Evolutionary conservation across 352 stramenopile species (phyloP), one percentile per base, ranked within the genome.

Genomic region (Globisporangium cylindrosporum): DNA sequence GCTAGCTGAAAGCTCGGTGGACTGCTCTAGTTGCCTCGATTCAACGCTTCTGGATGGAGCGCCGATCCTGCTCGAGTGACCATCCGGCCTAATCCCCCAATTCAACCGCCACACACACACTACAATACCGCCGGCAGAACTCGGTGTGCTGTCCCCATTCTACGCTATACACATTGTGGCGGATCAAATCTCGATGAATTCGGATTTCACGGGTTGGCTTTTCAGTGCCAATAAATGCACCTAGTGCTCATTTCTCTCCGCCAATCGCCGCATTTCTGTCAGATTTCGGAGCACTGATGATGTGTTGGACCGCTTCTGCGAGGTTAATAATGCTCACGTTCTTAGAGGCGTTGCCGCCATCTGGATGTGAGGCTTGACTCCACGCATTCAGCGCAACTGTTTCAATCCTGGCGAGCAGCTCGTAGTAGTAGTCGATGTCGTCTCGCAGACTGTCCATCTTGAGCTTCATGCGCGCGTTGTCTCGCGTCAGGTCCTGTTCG

Each of bases 381-480:
- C n/a, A 9, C 5, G 48, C 57, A 15, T 53, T 22, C 7, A 48
- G 20, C 24, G 65, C 59, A 7, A 60, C 36, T 22, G 49, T 48
- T 61, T 70, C 78, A 61, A 90, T 86, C 54, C 48, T 71, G 1
- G 65, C 72, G 29, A 90, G 64, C 43, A 83, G 22, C 22, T 73
- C 66, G 49, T 86, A 90, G 59, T 84, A 85, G 62, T 76, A 81
- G 59, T 85, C 77, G 24, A 90, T 82, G 48, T 88, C 80, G 0
- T 82, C 73, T 32, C 74, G 73, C 48, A 90, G 36, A 36, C 46
- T 66, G 38, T 76, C 58, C 25, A 68, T 72, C 64, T 85, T 84
- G 34, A 90, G 78, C 32, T 71, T 77, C 69, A 89, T 76, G 15
- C 77, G 68, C 27, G 70, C 72, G 20, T 79, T 86, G 34, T 89